Percentiles rank a stretch among this genome's conserved stretches.
Conservation (phyloP, 164 flowering plant species). For the Annona squamosa region DNA sequence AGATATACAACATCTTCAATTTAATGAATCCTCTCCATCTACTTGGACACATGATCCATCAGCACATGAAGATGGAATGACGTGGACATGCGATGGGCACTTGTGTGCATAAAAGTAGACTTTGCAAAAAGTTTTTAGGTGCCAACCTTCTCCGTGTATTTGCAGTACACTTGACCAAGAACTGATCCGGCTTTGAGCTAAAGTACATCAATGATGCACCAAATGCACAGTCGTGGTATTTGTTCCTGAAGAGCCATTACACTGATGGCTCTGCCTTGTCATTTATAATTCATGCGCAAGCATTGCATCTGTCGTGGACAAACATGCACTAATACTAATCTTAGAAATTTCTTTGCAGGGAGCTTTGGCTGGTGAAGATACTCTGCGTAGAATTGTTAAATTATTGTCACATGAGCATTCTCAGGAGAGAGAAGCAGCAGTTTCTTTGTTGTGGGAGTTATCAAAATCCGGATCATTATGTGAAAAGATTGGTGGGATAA, state of each 20-base stretch:
- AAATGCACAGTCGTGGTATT: neutral
- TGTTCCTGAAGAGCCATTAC: too few species aligned
- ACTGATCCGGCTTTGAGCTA: neutral
- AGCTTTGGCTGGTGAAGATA: slow-evolving; percentile 75
- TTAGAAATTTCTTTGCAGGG: slow-evolving; percentile 40
- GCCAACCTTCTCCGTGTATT: neutral
- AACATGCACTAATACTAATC: neutral
- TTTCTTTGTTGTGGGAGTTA: slow-evolving; percentile 77
- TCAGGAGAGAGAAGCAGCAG: slow-evolving; percentile 86
- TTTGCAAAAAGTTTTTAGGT: neutral
- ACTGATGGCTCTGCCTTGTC: neutral
- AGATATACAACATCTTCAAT: neutral
- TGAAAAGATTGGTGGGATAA: slow-evolving; percentile 86
- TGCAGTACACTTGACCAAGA: neutral
- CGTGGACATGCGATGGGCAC: neutral
- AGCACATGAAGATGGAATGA: neutral
- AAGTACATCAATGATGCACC: neutral
- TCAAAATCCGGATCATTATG: slow-evolving; percentile 69
- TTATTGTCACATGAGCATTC: slow-evolving; percentile 76
- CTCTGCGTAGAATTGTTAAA: slow-evolving; percentile 79
- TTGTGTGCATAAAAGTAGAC: neutral
- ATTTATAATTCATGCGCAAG: neutral
- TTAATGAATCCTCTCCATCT: neutral
- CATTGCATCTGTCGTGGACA: neutral
- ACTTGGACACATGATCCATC: neutral